Percentiles rank a stretch among this genome's conserved stretches.
These are phyloP conservation scores for Chaetomium sp. DNA, from an alignment of 2,329 filamentous ascomycete genomes.

Conservation along the genomic window DNA sequence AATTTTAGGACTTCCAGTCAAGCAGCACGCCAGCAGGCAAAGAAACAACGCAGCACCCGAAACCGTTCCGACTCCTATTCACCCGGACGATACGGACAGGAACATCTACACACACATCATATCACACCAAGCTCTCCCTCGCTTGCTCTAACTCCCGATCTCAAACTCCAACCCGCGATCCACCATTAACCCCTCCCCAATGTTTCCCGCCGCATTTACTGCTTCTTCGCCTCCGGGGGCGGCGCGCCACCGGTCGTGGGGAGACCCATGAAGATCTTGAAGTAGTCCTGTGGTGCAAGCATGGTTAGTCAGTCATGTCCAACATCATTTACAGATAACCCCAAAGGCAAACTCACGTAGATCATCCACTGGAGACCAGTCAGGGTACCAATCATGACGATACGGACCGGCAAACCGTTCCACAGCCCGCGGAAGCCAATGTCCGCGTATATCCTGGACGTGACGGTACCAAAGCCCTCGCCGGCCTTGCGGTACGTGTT, in stretches of 20 bases:
- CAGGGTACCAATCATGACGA: slow-evolving; percentile 81
- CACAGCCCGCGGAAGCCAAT: slow-evolving; percentile 85
- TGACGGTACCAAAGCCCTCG: slow-evolving; percentile 71
- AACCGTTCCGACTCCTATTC: too few relatives aligned
- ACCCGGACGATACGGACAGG: background rate
- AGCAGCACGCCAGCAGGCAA: too few relatives aligned
- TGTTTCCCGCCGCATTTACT: slow-evolving; percentile 21
- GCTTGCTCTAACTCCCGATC: background rate
- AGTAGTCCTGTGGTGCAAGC: slow-evolving; percentile 56
- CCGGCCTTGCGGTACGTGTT: slow-evolving; percentile 71
- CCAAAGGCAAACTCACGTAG: slow-evolving; percentile 49
- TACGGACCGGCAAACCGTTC: slow-evolving; percentile 79
- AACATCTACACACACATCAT: too few relatives aligned
- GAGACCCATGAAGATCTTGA: slow-evolving; percentile 85
- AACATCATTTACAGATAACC: background rate
- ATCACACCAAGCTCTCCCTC: too few relatives aligned
- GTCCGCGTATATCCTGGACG: slow-evolving; percentile 74
- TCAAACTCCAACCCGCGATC: background rate
- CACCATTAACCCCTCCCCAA: background rate
- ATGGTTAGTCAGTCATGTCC: slow-evolving; percentile 15
- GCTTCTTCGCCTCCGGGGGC: slow-evolving; percentile 48
- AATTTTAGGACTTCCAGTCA: too few relatives aligned
- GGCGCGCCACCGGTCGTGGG: slow-evolving; percentile 70
- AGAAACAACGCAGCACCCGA: too few relatives aligned
- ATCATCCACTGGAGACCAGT: slow-evolving; percentile 93